Evolutionary conservation across 768 basidiomycete species (phyloP).

Genomic region (Tulasnella sp.): DNA sequence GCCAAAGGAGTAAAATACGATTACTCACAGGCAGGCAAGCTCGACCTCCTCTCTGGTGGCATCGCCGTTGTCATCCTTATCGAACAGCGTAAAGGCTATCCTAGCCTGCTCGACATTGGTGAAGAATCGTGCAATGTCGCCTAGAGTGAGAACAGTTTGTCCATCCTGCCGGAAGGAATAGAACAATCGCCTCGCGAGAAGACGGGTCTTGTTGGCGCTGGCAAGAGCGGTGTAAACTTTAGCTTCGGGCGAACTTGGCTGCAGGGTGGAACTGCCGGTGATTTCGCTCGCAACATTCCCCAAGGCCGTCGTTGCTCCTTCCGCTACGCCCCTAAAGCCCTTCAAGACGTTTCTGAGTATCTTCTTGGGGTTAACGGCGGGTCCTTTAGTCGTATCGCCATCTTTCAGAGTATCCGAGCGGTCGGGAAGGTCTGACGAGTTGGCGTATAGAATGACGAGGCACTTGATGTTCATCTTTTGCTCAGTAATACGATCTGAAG

Average conservation of each 20-base stretch:
- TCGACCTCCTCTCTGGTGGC: constrained; percentile 49
- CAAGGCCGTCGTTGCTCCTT: constrained; percentile 66
- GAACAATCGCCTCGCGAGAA: constrained; percentile 74
- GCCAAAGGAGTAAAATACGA: neutral
- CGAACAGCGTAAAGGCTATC: constrained; percentile 31
- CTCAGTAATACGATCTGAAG: constrained; percentile 61
- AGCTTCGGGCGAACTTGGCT: constrained; percentile 77
- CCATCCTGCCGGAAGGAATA: constrained; percentile 67
- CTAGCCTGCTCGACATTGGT: constrained; percentile 47
- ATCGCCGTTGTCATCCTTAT: constrained; percentile 35
- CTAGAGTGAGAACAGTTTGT: constrained; percentile 44
- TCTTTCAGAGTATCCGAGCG: constrained; percentile 50
- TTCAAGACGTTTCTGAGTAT: constrained; percentile 60
- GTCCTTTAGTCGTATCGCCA: constrained; percentile 19
- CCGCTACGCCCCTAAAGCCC: constrained; percentile 60
- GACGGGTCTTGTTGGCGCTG: constrained; percentile 67
- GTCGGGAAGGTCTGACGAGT: constrained; percentile 64
- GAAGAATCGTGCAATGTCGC: constrained; percentile 67
- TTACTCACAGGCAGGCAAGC: constrained; percentile 37
- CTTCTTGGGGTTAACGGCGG: constrained; percentile 42
- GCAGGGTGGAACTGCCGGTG: constrained; percentile 51
- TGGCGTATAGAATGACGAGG: constrained; percentile 63
- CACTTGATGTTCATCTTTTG: constrained; percentile 69
- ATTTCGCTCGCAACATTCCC: constrained; percentile 30
- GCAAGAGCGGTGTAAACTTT: constrained; percentile 69